These are phyloP conservation scores for Phytophthora sansomeana DNA, from an alignment of 352 stramenopile genomes.

Conservation along the genomic window DNA sequence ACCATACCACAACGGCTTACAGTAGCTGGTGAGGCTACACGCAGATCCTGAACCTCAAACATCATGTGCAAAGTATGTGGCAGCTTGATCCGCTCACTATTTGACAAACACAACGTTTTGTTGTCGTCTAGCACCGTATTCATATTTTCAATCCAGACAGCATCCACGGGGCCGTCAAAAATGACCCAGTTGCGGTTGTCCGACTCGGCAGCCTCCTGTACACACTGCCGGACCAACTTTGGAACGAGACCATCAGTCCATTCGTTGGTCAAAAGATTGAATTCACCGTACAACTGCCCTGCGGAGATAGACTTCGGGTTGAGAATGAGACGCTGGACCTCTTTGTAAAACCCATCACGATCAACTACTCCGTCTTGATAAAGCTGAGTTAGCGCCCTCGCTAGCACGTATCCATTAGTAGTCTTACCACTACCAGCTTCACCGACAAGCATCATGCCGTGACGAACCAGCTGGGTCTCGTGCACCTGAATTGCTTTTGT, in stretches of 20 bases:
- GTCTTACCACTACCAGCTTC: constrained; percentile 92
- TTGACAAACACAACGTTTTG: constrained; percentile 88
- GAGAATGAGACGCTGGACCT: constrained; percentile 88
- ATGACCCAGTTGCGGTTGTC: constrained; percentile 93
- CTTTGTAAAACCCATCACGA: constrained; percentile 89
- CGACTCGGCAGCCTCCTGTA: constrained; percentile 77
- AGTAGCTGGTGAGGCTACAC: constrained; percentile 89
- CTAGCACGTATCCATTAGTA: constrained; percentile 83
- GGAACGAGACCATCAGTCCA: constrained; percentile 95
- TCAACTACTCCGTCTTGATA: constrained; percentile 84
- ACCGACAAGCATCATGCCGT: constrained; percentile 96
- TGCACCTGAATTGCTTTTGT: constrained; percentile 91
- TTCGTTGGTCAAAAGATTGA: constrained; percentile 95
- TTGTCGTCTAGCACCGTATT: constrained; percentile 92
- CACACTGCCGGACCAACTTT: constrained; percentile 92
- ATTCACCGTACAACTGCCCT: constrained; percentile 95
- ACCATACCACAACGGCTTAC: constrained; percentile 93
- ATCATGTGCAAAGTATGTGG: constrained; percentile 92
- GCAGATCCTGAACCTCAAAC: constrained; percentile 93
- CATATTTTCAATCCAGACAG: constrained; percentile 95
- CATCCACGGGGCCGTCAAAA: constrained; percentile 92
- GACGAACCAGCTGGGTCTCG: constrained; percentile 91
- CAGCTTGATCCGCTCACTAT: constrained; percentile 90
- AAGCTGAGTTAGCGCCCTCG: constrained; percentile 75
- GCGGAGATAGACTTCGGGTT: constrained; percentile 97